These are phyloP conservation scores for Herpetospermum pedunculosum DNA, from an alignment of 306 rosid species.

Conservation along the genomic window DNA sequence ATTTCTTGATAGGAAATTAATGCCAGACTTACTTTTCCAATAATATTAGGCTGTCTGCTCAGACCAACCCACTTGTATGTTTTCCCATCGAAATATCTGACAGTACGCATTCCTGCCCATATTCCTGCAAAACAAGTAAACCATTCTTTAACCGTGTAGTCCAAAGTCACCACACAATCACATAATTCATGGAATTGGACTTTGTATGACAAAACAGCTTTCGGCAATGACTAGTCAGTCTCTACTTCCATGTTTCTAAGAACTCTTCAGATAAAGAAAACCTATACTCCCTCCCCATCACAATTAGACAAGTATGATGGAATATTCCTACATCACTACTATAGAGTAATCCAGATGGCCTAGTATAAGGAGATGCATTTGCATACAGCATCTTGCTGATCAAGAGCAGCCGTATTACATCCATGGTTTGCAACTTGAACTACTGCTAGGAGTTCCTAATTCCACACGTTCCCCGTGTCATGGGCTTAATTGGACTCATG, in stretches of 20 bases:
- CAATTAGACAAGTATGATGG: not conserved
- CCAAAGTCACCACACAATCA: not conserved
- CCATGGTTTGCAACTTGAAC: not conserved
- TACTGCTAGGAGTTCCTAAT: not conserved
- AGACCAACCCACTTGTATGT: conserved; percentile 99
- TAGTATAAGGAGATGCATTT: not conserved
- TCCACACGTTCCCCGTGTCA: not conserved
- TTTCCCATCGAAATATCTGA: conserved; percentile 89
- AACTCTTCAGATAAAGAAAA: not conserved
- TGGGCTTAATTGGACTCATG: not conserved
- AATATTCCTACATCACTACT: not conserved
- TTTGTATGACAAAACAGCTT: not conserved
- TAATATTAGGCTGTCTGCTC: conserved; percentile 87
- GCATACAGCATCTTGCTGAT: not conserved
- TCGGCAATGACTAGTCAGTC: not conserved
- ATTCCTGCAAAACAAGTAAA: conserved; percentile 45
- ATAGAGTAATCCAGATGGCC: not conserved
- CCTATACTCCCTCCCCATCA: not conserved
- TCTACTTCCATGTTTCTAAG: not conserved
- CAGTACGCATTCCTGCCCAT: conserved; percentile 99
- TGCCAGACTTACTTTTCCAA: conserved; percentile 62
- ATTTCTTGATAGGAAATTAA: not conserved
- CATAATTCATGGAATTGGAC: not conserved
- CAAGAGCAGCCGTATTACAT: not conserved
- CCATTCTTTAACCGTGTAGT: not conserved